These are phyloP conservation scores for Cornus kousa DNA, from an alignment of 148 eudicot genomes.

Conservation along the genomic window DNA sequence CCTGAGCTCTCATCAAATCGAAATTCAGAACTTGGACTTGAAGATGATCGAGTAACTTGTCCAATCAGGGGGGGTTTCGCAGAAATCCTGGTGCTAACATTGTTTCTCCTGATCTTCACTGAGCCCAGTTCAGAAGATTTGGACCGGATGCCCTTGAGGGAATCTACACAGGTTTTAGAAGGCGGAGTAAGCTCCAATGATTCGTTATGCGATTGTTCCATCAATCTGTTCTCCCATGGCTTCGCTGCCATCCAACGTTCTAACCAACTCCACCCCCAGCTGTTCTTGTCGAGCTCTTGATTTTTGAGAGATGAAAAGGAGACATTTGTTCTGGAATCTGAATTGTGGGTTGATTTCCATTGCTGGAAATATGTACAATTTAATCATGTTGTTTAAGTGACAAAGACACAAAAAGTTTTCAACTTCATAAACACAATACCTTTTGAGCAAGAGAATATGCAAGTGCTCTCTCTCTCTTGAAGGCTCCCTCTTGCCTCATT, in stretches of 20 bases:
- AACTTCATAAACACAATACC: constrained; percentile 35
- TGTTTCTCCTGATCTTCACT: constrained; percentile 67
- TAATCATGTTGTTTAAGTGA: not conserved
- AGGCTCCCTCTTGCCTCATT: constrained; percentile 89
- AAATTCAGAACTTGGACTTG: constrained; percentile 86
- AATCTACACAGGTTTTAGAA: constrained; percentile 31
- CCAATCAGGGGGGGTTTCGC: constrained; percentile 61
- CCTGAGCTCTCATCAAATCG: constrained; percentile 73
- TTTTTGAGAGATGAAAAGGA: constrained; percentile 43
- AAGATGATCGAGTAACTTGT: constrained; percentile 55
- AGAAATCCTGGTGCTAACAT: constrained; percentile 67
- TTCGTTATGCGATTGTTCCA: constrained; percentile 58
- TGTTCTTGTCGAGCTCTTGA: constrained; percentile 52
- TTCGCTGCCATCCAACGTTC: constrained; percentile 98
- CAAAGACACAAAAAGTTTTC: not conserved
- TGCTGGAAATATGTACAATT: constrained; percentile 35
- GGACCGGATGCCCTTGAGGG: constrained; percentile 22
- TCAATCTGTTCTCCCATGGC: constrained; percentile 87
- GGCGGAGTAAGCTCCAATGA: constrained; percentile 54
- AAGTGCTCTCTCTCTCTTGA: constrained; percentile 91
- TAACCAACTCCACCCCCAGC: constrained; percentile 93
- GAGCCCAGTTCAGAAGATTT: constrained; percentile 56
- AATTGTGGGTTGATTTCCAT: constrained; percentile 48
- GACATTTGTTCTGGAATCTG: constrained; percentile 32
- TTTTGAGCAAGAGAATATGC: constrained; percentile 84